Evolutionary conservation across 2,329 filamentous ascomycete genomes (phyloP).

Genomic region (Niveomyces coronatus): DNA sequence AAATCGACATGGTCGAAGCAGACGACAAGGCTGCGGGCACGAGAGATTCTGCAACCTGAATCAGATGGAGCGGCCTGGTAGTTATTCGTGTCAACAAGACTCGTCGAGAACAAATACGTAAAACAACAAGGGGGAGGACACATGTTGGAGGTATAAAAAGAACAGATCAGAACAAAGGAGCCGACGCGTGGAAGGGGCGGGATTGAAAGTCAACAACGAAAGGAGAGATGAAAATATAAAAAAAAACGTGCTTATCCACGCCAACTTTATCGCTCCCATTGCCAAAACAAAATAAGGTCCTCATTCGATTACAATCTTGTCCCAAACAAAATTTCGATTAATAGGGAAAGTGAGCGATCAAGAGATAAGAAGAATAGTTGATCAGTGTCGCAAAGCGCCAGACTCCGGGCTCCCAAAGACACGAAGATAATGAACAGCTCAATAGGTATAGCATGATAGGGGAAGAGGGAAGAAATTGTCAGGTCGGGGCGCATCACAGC

Average conservation of each 20-base stretch:
- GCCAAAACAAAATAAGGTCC: constrained; percentile 4
- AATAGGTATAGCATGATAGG: neutral
- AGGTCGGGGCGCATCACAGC: constrained; percentile 13
- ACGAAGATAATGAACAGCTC: neutral
- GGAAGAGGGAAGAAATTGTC: neutral
- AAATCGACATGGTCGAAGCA: too few species aligned
- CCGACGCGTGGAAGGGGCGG: neutral
- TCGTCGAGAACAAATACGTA: too few species aligned
- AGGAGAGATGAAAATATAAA: constrained; percentile 8
- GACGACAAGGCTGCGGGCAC: too few species aligned
- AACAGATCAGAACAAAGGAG: constrained; percentile 9
- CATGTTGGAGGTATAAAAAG: constrained; percentile 3
- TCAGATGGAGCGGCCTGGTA: too few species aligned
- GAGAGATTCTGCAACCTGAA: too few species aligned
- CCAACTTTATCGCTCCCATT: constrained; percentile 1
- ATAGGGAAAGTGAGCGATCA: neutral
- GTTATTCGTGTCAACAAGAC: too few species aligned
- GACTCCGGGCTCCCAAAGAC: neutral
- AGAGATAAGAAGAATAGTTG: neutral
- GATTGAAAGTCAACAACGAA: constrained; percentile 8
- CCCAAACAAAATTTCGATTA: neutral
- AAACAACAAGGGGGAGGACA: too few species aligned
- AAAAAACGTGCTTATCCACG: constrained; percentile 4
- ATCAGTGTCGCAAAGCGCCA: neutral
- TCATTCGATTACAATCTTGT: too few species aligned